Evolutionary conservation across 2,329 filamentous ascomycete genomes (phyloP), one percentile per base, ranked within the genome.

Genomic region (Trichophyton equinum): DNA sequence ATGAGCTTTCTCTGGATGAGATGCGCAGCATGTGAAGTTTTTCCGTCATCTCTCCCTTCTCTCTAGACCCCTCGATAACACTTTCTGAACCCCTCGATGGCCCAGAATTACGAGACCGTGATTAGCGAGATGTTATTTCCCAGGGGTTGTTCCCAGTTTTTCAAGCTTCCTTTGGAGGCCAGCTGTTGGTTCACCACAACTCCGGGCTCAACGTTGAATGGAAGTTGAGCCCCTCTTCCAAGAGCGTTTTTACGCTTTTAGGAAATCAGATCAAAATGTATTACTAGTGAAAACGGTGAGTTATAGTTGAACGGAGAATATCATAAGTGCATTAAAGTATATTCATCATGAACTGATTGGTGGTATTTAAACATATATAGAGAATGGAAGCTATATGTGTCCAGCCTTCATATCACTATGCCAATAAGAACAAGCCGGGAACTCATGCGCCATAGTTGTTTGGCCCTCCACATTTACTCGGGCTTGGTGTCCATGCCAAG

Each of bases 401-500:
- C 18, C 6, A 33, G 22, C 13, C 22, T 33, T 53, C 49, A 47
- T 33, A 53, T 51, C 11, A 22, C 49, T 27, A 33, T 30, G 13
- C 22, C 46, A 51, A 53, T 13, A 53, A 33, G 27, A 33, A 33
- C 44, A 22, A 25, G 33, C 6, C 44, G 0, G 18, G 22, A 30
- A 30, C 25, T 25, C 22, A 53, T 30, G 22, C 49, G 25, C 11
- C 22, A 33, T 53, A n/a, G 22, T 13, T 36, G 13, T 38, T 5
- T n/a, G n/a, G 4, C 40, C 38, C 40, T n/a, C n/a, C 40, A n/a
- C 7, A 11, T 44, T 44, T 44, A 44, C 40, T 44, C 15, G 40
- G 6, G 44, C 55, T 64, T 64, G 51, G 64, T 65, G 36, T 64
- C 70, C 65, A 77, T 61, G 42, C 75, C 75, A 7, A 78, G 63